Evolutionary conservation across 768 basidiomycete genomes (phyloP).

Genomic region (Favolaschia claudopus): DNA sequence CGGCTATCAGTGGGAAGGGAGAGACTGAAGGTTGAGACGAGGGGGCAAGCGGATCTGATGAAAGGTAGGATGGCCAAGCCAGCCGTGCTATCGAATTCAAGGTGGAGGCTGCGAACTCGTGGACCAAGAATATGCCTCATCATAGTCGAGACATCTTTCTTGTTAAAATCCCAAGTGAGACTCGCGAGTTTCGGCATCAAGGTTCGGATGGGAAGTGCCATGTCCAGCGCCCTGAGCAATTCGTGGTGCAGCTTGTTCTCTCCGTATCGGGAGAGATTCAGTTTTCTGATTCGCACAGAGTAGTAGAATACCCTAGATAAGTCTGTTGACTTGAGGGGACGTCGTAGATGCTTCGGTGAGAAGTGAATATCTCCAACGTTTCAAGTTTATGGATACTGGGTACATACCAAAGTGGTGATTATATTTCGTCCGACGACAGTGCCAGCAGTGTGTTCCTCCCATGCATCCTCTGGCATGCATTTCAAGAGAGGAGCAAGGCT

Average conservation of each 20-base stretch:
- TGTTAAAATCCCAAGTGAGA: neutral
- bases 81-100: neutral
- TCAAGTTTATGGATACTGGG: neutral
- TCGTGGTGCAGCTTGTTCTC: neutral
- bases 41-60: constrained; percentile 7
- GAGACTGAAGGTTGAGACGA: neutral
- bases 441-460: neutral
- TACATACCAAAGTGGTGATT: neutral
- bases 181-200: constrained; percentile 8
- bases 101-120: neutral
- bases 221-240: constrained; percentile 8
- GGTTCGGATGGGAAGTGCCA: neutral
- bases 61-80: constrained; percentile 9
- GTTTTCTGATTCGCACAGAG: constrained; percentile 4
- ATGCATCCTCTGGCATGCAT: constrained; percentile 19
- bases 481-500: constrained; percentile 13
- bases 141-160: neutral
- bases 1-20: neutral
- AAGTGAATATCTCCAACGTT: neutral
- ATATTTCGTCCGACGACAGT: too few relatives aligned
- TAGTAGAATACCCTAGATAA: constrained; percentile 17
- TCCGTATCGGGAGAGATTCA: neutral
- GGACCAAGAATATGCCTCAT: constrained; percentile 1
- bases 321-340: constrained; percentile 5
- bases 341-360: neutral